Conservation (phyloP, 2,329 filamentous ascomycete genomes). For the Pyrenochaeta sp. region DNA sequence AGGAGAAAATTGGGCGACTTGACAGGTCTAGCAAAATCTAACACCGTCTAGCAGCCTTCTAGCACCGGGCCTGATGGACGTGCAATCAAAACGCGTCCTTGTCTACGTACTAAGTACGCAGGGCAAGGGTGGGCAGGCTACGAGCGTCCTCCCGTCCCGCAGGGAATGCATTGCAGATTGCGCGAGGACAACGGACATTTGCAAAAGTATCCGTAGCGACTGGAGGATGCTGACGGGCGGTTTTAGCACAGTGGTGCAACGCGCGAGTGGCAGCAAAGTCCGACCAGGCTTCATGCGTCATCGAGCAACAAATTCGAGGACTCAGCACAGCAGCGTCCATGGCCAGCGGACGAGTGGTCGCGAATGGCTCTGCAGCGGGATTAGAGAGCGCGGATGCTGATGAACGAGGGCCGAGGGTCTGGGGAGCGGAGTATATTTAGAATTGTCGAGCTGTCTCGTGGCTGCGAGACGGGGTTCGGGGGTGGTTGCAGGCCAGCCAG, state of each 20-base stretch:
- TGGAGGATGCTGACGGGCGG: constrained; percentile 13
- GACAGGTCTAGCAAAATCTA: constrained; percentile 1
- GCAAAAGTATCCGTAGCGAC: too few relatives aligned
- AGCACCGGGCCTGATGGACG: constrained; percentile 6
- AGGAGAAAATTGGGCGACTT: not conserved
- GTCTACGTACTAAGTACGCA: too few relatives aligned
- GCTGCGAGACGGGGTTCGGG: constrained; percentile 20
- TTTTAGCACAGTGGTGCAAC: constrained; percentile 13
- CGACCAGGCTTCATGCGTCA: too few relatives aligned
- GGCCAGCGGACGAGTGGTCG: not conserved
- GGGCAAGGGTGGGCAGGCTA: constrained; percentile 17
- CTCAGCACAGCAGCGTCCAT: constrained; percentile 2
- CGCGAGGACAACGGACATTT: constrained; percentile 22
- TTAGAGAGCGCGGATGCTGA: constrained; percentile 7
- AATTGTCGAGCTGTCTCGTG: constrained; percentile 25
- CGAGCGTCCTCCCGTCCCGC: constrained; percentile 8
- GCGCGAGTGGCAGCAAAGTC: constrained; percentile 11
- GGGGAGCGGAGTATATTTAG: constrained; percentile 31
- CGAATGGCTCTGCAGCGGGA: not conserved
- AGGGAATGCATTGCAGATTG: constrained; percentile 29
- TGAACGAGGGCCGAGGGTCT: constrained; percentile 10
- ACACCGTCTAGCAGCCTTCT: too few relatives aligned
- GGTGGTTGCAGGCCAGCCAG: constrained; percentile 23
- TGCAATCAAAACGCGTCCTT: constrained; percentile 5
- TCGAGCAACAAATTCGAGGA: too few relatives aligned